Conservation (phyloP, 257 asterid species). For the Solanum tacnaense region DNA sequence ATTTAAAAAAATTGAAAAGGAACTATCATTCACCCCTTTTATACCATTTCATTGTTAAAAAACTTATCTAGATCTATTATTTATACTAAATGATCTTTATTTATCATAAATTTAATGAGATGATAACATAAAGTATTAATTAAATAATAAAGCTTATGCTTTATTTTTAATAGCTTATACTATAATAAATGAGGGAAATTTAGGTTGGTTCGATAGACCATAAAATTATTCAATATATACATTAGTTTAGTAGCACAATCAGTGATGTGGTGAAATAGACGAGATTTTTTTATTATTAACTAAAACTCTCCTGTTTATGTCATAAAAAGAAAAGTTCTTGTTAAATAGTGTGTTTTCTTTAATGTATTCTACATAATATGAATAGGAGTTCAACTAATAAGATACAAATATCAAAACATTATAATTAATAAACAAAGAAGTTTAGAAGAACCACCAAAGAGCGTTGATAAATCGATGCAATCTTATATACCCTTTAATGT, state of each 20-base stretch:
- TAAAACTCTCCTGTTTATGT: rapidly evolving
- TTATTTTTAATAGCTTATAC: not conserved
- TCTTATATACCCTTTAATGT: not conserved
- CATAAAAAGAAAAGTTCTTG: not conserved
- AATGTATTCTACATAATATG: not conserved
- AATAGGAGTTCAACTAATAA: too few species aligned
- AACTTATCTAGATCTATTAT: not conserved
- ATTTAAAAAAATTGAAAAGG: not conserved
- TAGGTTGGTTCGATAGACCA: not conserved
- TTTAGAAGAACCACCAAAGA: not conserved
- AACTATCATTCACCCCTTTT: not conserved
- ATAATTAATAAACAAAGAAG: not conserved
- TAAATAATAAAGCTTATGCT: not conserved
- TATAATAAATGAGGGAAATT: not conserved
- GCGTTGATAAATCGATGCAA: not conserved
- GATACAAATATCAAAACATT: too few species aligned
- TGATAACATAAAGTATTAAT: not conserved
- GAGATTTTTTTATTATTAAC: rapidly evolving
- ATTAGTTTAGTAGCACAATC: not conserved
- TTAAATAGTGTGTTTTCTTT: not conserved
- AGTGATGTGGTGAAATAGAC: not conserved
- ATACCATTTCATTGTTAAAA: not conserved
- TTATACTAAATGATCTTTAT: not conserved
- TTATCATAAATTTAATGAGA: not conserved
- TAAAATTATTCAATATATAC: too few species aligned